phyloP scores from a whole-genome alignment of 2,329 filamentous ascomycete genomes.

The Phialophora chinensis region DNA sequence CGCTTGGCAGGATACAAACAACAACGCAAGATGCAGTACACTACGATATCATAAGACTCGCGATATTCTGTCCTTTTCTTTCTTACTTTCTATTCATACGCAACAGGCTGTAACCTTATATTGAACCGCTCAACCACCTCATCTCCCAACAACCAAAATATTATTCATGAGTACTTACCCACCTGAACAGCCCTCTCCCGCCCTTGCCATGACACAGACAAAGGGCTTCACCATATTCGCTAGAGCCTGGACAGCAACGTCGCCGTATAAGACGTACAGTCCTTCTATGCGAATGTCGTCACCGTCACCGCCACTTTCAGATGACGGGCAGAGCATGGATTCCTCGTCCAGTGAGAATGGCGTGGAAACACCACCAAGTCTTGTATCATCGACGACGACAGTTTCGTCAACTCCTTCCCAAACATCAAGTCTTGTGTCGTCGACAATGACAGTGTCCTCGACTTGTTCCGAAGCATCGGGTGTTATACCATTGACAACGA shows the following conservation, averaged over 20 bases:
- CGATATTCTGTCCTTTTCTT: neutral
- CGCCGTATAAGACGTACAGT: conserved; percentile 10
- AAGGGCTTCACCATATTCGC: conserved; percentile 24
- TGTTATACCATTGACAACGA: neutral
- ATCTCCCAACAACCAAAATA: neutral
- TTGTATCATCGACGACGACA: neutral
- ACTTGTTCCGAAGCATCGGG: too few relatives aligned
- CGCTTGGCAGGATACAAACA: conserved; percentile 31
- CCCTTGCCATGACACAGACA: conserved; percentile 17
- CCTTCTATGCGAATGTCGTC: conserved; percentile 6
- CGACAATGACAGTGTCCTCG: too few relatives aligned
- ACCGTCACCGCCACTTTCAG: conserved; percentile 6
- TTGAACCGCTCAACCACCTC: neutral
- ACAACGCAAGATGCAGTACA: conserved; percentile 32
- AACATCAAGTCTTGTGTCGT: neutral
- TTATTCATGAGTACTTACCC: neutral
- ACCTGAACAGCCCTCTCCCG: neutral
- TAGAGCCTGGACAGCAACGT: conserved; percentile 12
- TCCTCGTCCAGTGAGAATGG: conserved; percentile 7
- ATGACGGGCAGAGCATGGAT: conserved; percentile 19
- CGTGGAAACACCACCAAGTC: conserved; percentile 17
- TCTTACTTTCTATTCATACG: neutral
- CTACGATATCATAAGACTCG: conserved; percentile 18
- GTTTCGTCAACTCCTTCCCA: neutral
- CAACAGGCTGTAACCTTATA: neutral